Evolutionary conservation across 768 basidiomycete species (phyloP), one percentile per base, ranked within the genome.

Genomic region (Tylopilus sp.): DNA sequence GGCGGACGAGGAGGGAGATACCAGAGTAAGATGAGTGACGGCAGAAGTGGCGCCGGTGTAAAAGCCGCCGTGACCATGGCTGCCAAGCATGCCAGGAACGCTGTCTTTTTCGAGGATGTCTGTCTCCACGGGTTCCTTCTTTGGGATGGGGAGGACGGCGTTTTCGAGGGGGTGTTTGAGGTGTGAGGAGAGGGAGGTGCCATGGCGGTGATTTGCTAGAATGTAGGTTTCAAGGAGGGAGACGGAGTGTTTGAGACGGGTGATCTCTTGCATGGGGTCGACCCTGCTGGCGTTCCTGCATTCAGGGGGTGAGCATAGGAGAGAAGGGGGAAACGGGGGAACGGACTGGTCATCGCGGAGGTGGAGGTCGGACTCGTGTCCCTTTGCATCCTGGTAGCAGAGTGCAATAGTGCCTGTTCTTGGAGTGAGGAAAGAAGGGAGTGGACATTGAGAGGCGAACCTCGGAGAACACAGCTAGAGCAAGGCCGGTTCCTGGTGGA

Each of bases 391-490:
- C 62, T 88, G 85, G 73, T 91, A 91, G 72, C 89, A 92, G 60
- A 78, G 78, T 31, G 86, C 81, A 61, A 86, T 81, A 31, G 90
- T 91, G 51, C 90, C 88, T 91, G 63, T 52, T 18, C 52, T 57
- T 51, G 57, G 55, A 40, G 50, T 56, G 39, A 60, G 48, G 46
- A 31, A 40, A 52, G 53, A 45, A 56, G 17, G 51, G 53, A 38
- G 48, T 47, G 43, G 13, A 17, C 4, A 9, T 35, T 6, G 31
- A 25, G 47, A 48, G 46, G 72, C 79, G 52, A 48, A 83, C 88
- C 90, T 72, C 90, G 76, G 58, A 91, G 74, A 41, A 91, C 88
- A 67, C 90, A 92, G 18, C 87, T 89, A 3, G 89, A 91, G 62
- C 90, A 92, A n/a, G 90, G 90, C 11, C 88, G 83, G 61, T 86